Base-by-base conservation (phyloP, 2,329 filamentous ascomycete species). In the Epichloe hybrida region DNA sequence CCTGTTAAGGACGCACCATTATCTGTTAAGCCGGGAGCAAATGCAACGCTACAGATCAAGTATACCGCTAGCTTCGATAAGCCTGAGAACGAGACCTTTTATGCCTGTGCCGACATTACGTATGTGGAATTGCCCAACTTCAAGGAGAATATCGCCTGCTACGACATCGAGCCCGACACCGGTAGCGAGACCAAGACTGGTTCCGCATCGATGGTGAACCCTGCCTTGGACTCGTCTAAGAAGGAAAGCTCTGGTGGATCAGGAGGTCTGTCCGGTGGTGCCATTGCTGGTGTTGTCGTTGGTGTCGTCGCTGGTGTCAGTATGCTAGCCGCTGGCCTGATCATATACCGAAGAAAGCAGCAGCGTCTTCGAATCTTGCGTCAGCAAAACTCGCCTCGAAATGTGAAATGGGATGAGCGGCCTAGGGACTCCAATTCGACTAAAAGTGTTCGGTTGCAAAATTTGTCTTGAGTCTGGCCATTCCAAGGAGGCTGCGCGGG, bases 281-380 rank as follows among this genome's bases (percentile, higher is more conserved):
- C 79, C 20, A 88, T 90, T 59, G 86, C 86, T 3, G 86, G 86
- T 1, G 83, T 87, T 53, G 84, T 85, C 2, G 72, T 90, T 53
- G 87, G 86, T 35, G 75, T 80, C 3, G 64, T 91, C 8, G 70
- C 77, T 9, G 85, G 80, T 42, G 75, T 80, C 4, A 72, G 74
- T 1, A 62, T 87, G 9, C 62, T 89, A 8, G 72, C 74, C n/a
- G 78, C 72, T 1, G 69, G 79, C 35, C 74, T 85, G 57, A 66
- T 84, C 43, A 75, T 84, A 55, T 64, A 65, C 58, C 57, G 67
- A 3, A 61, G 63, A 17, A 66, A 57, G 52, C 58, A 61, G 48
- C 56, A 61, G 55, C 53, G 55, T 0, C 47, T 58, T n/a, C 52
- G 50, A 2, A 47, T 54, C 5, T 17, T 57, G 31, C 54, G 61